Base-by-base conservation (phyloP, 768 basidiomycete species). In the Suillus tomentosus region DNA sequence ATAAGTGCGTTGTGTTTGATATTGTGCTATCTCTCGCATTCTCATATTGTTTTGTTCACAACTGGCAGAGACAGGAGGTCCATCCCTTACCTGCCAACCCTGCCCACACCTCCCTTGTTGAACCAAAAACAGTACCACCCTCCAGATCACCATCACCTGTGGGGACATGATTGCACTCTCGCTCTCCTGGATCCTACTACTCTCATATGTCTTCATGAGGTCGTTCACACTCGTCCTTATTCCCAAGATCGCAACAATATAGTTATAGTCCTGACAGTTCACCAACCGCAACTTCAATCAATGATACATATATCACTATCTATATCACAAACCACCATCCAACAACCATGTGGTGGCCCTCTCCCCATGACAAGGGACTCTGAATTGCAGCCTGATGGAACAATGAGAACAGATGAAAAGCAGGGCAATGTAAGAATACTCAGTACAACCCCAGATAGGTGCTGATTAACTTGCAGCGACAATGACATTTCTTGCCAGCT, bases 21-120 rank as follows among this genome's bases (percentile, higher is more conserved):
- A 61, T 36, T 40, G 62, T 53, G 39, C 53, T 45, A 62, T 66
- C 36, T 48, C 60, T 61, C 36, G 50, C 34, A 56, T 63, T 19
- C 67, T 40, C 62, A 67, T 45, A 70, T 14, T 17, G 6, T n/a
- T 62, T 55, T 62, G 60, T 62, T 60, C 66, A 9, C 68, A 92
- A 89, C 69, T 91, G 90, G 90, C 85, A 85, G 53, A 81, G 82
- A 70, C 80, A 90, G 60, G 88, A 90, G 50, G 73, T 74, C 53
- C 74, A 79, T 53, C 72, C 74, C 4, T 74, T 79, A 3, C 74
- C 81, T 73, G 79, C 77, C 76, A 79, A 75, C 61, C 75, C 64
- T 69, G 69, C 70, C 64, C 72, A 72, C 61, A 76, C 75, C 53
- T 56, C 54, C 13, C 67, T 74, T 60, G 69, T 77, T 61, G 77